Evolutionary conservation across 768 basidiomycete species (phyloP), one percentile per base, ranked within the genome.

Genomic region (Leccinellum luteum): DNA sequence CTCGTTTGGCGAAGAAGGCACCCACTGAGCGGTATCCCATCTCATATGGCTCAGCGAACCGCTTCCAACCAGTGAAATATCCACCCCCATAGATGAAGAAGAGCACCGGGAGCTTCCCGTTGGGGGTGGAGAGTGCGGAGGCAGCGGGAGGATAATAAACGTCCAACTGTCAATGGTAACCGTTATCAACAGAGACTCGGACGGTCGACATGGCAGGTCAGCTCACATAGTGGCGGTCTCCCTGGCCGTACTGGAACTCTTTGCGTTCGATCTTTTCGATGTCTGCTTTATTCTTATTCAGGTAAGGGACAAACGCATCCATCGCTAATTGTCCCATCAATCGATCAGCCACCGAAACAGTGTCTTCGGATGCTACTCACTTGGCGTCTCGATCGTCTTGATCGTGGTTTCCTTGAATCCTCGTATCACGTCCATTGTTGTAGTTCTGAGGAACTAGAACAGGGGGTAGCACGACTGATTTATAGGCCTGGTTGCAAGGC

Each of bases 41-140:
- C 45, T 81, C 78, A 45, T 74, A 74, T 0, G 84, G 79, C 9
- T 77, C 70, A 1, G 78, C 73, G 43, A 81, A 65, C 8, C 71
- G 76, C n/a, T 83, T 79, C 0, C 75, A 73, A 1, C 87, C 87
- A 0, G 69, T 66, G 59, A 72, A 71, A 65, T 85, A 86, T 3
- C 86, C 85, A 2, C 87, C 87, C 1, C 87, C 87, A 59, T 90
- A 89, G 43, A 83, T 58, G 70, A 81, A 88, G 68, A 89, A 80
- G 25, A 89, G 70, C 21, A 88, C 73, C 0, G 84, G 83, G 0
- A 78, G 72, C 52, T 69, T 72, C 23, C 64, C 64, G 19, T 57
- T 54, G 13, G 63, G 21, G 3, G 65, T 70, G 6, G 66, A 63
- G 6, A 68, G 61, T n/a, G 62, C 57, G 12, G 65, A 57, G 6